Conservation (phyloP, 2,329 filamentous ascomycete species). For the Trichothecium sympodiale region DNA sequence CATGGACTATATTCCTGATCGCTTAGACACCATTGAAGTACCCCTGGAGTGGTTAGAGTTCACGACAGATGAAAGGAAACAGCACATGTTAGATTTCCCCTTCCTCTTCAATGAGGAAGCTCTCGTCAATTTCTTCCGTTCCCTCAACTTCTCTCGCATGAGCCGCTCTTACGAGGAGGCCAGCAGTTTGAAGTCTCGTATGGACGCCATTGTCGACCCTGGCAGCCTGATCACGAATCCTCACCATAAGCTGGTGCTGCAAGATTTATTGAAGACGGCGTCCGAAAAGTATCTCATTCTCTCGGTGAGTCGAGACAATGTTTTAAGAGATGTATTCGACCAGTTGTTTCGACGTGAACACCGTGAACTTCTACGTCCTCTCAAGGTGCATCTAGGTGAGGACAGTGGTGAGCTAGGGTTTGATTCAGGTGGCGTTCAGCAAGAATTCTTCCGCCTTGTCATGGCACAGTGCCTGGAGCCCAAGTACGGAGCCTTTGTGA, state of each 20-base stretch:
- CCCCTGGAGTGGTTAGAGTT: constrained; percentile 61
- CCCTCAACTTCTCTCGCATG: constrained; percentile 83
- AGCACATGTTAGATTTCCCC: constrained; percentile 70
- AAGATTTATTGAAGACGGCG: constrained; percentile 53
- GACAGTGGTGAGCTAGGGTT: constrained; percentile 77
- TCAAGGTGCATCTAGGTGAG: constrained; percentile 81
- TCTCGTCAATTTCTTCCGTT: constrained; percentile 74
- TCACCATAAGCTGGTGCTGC: constrained; percentile 49
- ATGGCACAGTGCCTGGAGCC: constrained; percentile 72
- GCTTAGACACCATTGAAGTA: constrained; percentile 63
- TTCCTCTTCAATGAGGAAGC: constrained; percentile 67
- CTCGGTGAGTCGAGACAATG: constrained; percentile 53
- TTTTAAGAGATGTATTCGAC: constrained; percentile 67
- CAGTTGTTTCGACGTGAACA: constrained; percentile 82
- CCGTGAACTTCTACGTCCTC: constrained; percentile 68
- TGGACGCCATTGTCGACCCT: constrained; percentile 43
- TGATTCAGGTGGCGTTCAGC: constrained; percentile 90
- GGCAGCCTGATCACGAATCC: constrained; percentile 43
- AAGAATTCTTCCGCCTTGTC: constrained; percentile 86
- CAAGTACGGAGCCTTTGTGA: constrained; percentile 67
- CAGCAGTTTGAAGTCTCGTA: constrained; percentile 42
- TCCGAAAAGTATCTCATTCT: constrained; percentile 63
- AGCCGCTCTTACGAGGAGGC: constrained; percentile 65
- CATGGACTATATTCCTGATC: constrained; percentile 64
- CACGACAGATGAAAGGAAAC: constrained; percentile 45